Evolutionary conservation across 805 yeast species (phyloP), one percentile per base, ranked within the genome.

Genomic region (Candida hispaniensis): DNA sequence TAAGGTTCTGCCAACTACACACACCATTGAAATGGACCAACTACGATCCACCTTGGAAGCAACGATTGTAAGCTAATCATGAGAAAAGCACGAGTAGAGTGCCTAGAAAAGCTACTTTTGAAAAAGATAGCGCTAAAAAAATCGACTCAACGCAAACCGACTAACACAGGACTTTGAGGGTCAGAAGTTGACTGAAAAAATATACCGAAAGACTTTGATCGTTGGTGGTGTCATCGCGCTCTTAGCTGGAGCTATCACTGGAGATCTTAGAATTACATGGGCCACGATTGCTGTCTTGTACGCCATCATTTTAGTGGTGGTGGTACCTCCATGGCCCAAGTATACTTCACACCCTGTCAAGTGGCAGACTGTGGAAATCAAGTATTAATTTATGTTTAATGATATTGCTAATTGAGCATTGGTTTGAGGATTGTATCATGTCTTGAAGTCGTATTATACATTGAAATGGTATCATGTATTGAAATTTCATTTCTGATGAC

Each of bases 81-180:
- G n/a, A n/a, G n/a, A n/a, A n/a, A n/a, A n/a, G n/a, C n/a, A n/a
- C n/a, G n/a, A n/a, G n/a, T n/a, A n/a, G n/a, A n/a, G n/a, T n/a
- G n/a, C n/a, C n/a, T n/a, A n/a, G n/a, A n/a, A n/a, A n/a, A n/a
- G n/a, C n/a, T n/a, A n/a, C n/a, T n/a, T n/a, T n/a, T n/a, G n/a
- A n/a, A n/a, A n/a, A n/a, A n/a, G n/a, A n/a, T n/a, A n/a, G n/a
- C n/a, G n/a, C n/a, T n/a, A n/a, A n/a, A n/a, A n/a, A n/a, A n/a
- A n/a, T n/a, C n/a, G n/a, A n/a, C n/a, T n/a, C n/a, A n/a, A n/a
- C n/a, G n/a, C n/a, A n/a, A n/a, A n/a, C n/a, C 2, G 20, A 4
- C 36, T 32, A 24, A 32, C 28, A 2, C 36, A 32, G 36, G 36
- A 32, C 28, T 32, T 32, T 24, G 36, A 32, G 18, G 36, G 36